Percentiles rank a stretch among this genome's conserved stretches.
These are phyloP conservation scores for Naganishia friedmannii DNA, from an alignment of 768 basidiomycete genomes.

Conservation along the genomic window DNA sequence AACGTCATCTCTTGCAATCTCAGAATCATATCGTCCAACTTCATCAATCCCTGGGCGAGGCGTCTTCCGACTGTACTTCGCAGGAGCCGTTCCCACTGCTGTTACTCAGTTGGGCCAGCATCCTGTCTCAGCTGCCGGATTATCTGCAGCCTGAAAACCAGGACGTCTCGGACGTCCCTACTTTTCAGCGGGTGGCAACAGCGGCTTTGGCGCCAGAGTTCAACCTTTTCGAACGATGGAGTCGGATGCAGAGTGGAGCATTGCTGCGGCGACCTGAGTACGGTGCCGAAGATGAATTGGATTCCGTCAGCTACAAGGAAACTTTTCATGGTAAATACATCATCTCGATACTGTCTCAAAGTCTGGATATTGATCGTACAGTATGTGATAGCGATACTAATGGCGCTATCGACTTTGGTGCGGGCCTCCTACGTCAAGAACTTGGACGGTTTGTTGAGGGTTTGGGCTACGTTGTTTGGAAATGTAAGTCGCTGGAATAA, in stretches of 20 bases:
- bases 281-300: slow-evolving; percentile 14
- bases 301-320: slow-evolving; percentile 29
- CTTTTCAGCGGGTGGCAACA: slow-evolving; percentile 26
- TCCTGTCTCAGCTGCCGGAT: slow-evolving; percentile 26
- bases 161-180: not conserved
- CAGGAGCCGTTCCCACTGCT: slow-evolving; percentile 29
- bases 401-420: slow-evolving; percentile 10
- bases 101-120: slow-evolving; percentile 31
- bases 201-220: slow-evolving; percentile 26
- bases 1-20: slow-evolving; percentile 23
- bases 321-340: slow-evolving; percentile 21
- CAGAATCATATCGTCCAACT: slow-evolving; percentile 17
- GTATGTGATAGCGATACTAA: not conserved
- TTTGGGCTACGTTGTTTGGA: slow-evolving; percentile 14
- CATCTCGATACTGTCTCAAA: not conserved
- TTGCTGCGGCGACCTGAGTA: slow-evolving; percentile 18
- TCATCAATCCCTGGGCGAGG: slow-evolving; percentile 17
- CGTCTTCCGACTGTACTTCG: slow-evolving; percentile 7
- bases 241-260: slow-evolving; percentile 25
- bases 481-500: not conserved
- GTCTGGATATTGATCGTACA: not conserved
- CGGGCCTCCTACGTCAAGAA: slow-evolving; percentile 11
- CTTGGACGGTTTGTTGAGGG: slow-evolving; percentile 13
- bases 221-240: slow-evolving; percentile 29
- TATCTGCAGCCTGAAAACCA: slow-evolving; percentile 10